A percentile compares a stretch with the other conserved stretches of the same genome.
Conservation (phyloP, 2,329 filamentous ascomycete genomes). For the Xylaria sp. region DNA sequence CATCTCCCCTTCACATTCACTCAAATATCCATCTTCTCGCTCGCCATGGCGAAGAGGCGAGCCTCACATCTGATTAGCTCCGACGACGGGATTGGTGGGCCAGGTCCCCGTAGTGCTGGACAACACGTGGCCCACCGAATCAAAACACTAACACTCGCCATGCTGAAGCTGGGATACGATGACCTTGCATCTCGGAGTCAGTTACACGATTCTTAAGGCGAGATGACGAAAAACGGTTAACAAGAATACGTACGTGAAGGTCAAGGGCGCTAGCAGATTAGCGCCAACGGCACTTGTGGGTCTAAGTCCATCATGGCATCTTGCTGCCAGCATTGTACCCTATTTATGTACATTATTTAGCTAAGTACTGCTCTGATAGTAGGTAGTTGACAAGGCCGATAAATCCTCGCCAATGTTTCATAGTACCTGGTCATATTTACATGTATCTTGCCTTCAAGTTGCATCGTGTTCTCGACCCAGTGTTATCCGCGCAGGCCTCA, state of each 20-base stretch:
- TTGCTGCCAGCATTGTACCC: no score
- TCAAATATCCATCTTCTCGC: not conserved
- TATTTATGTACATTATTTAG: no score
- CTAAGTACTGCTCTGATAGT: no score
- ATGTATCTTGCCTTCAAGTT: not conserved
- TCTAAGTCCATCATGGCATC: not conserved
- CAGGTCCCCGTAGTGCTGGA: slow-evolving; percentile 11
- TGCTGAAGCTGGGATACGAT: slow-evolving; percentile 5
- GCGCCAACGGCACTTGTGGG: not conserved
- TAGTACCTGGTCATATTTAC: not conserved
- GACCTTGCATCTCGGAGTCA: slow-evolving; percentile 27
- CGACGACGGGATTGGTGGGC: not conserved
- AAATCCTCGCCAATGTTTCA: not conserved
- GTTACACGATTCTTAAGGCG: slow-evolving; percentile 22
- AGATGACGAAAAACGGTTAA: slow-evolving; percentile 27
- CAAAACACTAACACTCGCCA: not conserved
- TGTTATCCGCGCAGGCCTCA: slow-evolving; percentile 11
- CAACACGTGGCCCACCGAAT: slow-evolving; percentile 10
- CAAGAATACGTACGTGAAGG: not conserved
- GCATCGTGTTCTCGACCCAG: slow-evolving; percentile 8
- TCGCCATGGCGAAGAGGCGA: slow-evolving; percentile 28
- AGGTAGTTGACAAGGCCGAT: not conserved
- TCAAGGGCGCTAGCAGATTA: not conserved
- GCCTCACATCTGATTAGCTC: slow-evolving; percentile 20
- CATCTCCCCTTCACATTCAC: not conserved